phyloP scores from a whole-genome alignment of 306 rosid genomes.

The Lablab purpureus region DNA sequence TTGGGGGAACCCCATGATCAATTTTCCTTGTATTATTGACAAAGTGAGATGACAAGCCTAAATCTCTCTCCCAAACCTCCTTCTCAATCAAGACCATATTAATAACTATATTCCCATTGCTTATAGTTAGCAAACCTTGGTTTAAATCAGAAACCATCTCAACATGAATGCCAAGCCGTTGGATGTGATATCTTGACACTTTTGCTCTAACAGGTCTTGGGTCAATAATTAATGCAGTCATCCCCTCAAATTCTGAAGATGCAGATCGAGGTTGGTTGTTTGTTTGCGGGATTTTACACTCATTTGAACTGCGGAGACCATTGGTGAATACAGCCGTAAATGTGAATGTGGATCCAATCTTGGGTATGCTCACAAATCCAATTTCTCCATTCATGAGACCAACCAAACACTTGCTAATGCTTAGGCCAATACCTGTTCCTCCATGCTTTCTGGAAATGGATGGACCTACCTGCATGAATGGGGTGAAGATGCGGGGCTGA shows the following conservation, averaged over 20 bases:
- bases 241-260: conserved; percentile 75
- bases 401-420: conserved; percentile 98
- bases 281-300: conserved; percentile 60
- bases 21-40: conserved; percentile 54
- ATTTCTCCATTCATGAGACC: conserved; percentile 97
- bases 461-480: conserved; percentile 96
- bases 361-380: conserved; percentile 84
- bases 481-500: conserved; percentile 82
- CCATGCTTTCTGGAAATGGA: conserved; percentile 92
- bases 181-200: conserved; percentile 89
- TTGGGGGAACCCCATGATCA: conserved; percentile 58
- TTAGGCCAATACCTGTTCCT: conserved; percentile 96
- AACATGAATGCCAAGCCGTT: conserved; percentile 82
- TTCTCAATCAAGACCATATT: conserved; percentile 78
- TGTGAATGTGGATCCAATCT: conserved; percentile 90
- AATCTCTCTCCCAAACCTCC: conserved; percentile 86
- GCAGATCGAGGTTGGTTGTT: conserved; percentile 65
- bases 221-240: conserved; percentile 80
- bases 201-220: conserved; percentile 77
- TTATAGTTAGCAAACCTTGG: conserved; percentile 63
- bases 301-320: conserved; percentile 55
- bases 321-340: conserved; percentile 83
- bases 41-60: conserved; percentile 53
- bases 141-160: conserved; percentile 71
- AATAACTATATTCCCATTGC: conserved; percentile 52